Base-by-base conservation (phyloP, 169 alveolate genomes). In the Babesia ovata region DNA sequence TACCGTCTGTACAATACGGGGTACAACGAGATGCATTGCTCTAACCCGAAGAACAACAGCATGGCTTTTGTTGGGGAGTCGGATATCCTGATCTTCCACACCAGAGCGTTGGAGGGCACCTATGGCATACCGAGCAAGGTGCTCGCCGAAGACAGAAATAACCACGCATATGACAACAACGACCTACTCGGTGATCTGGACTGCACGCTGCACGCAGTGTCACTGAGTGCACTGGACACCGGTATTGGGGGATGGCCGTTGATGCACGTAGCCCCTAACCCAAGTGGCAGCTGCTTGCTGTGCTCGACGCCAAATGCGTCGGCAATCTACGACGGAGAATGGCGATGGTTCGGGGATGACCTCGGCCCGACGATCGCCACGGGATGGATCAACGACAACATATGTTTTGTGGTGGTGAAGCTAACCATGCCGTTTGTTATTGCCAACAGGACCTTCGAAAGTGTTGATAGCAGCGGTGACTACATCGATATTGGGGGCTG, bases 121-220 rank as follows among this genome's bases (percentile, higher is more conserved):
- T 50, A 12, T 26, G 76, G 76, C 8, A 36, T 53, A 2, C 56
- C 76, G 3, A 42, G 39, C n/a, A 67, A 54, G 45, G n/a, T 4
- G 21, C 44, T 52, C 50, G 16, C 65, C 7, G 76, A 67, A 26
- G 76, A 67, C 21, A 9, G 76, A 17, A 50, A 54, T 54, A 29
- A 21, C 36, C 76, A 67, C 60, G 49, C 76, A 0, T 67, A 67
- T 22, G 76, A 67, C 56, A 67, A 67, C 65, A 67, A 24, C 54
- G 76, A 36, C 45, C 63, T 67, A 7, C 52, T 67, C 3, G 76
- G 76, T 9, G 76, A 67, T 24, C 7, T 67, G 39, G 76, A 67
- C 48, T 67, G 76, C 53, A 33, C 56, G 1, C 65, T 67, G 12
- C 39, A 53, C 60, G 26, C 76, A 22, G 46, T 67, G 28, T 50